Base-by-base conservation (phyloP, 2,329 filamentous ascomycete species). In the Pseudogymnoascus sp. region DNA sequence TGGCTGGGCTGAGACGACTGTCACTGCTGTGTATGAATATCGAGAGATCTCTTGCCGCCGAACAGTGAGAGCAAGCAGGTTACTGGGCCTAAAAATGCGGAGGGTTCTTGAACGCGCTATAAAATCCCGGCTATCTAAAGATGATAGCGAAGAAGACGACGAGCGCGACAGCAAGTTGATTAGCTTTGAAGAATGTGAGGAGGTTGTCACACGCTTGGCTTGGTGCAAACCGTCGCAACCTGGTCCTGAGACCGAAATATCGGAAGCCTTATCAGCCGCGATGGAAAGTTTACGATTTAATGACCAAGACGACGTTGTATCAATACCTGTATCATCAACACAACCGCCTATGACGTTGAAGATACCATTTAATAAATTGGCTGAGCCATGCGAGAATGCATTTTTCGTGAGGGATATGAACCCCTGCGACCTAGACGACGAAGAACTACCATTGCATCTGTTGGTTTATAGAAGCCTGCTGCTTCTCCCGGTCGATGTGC, bases 21-120 rank as follows among this genome's bases (percentile, higher is more conserved):
- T 95, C 20, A 96, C 91, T 0, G 89, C 87, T 5, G 81, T 97
- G 6, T 97, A 92, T 70, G 94, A 99, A 74, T 96, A 91, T 72
- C 86, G 90, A 60, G 91, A 96, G 71, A 84, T 96, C 1, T 79
- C 81, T 14, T 84, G 84, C 60, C 83, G 80, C 61, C 82, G 90
- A 60, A 93, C 84, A 38, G 79, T 90, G 12, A 81, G 94, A 65
- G 91, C 85, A 35, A 91, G 88, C 62, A 92, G 86, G 69, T 73
- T 82, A 62, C 76, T 97, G 18, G 82, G 88, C 43, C 80, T 87
- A 66, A 82, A 86, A 61, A 86, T 91, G 67, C 89, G 86, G 67
- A 81, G 80, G 61, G 71, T 89, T 15, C 72, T 93, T 3, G 80
- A 81, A 18, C 73, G 77, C 20, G 74, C 76, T 62, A 70, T 79